A percentile compares a stretch with the other conserved stretches of the same genome.
Evolutionary conservation across 2,329 filamentous ascomycete genomes (phyloP).

Genomic region (Xenoacremonium recifei): DNA sequence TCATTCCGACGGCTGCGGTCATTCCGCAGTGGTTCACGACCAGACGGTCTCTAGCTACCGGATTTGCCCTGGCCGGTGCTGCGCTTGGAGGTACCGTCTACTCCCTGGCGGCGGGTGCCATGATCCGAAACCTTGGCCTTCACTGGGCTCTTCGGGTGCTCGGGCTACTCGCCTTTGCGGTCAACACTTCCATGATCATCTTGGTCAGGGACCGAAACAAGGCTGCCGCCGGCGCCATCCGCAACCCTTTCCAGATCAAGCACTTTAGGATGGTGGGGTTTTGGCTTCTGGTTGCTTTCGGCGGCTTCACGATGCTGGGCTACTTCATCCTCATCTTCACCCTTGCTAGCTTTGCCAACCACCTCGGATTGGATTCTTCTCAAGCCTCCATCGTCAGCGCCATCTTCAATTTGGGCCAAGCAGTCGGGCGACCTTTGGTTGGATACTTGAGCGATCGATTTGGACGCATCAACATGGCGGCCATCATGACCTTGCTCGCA

Average conservation of each 20-base stretch:
- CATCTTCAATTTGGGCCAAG: conserved; percentile 62
- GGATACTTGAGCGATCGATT: conserved; percentile 61
- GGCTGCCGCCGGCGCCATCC: background rate
- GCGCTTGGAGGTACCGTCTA: conserved; percentile 36
- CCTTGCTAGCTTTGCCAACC: conserved; percentile 59
- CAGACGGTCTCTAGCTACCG: conserved; percentile 56
- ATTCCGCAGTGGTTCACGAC: conserved; percentile 62
- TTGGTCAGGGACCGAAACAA: conserved; percentile 53
- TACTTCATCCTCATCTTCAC: conserved; percentile 65
- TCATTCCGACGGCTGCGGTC: conserved; percentile 54
- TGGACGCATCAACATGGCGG: conserved; percentile 63
- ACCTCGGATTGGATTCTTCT: conserved; percentile 55
- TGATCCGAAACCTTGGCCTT: conserved; percentile 52
- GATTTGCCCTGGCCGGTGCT: conserved; percentile 51
- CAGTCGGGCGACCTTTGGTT: conserved; percentile 55
- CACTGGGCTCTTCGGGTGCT: conserved; percentile 56
- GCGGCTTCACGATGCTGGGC: conserved; percentile 61
- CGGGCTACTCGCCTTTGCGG: conserved; percentile 45
- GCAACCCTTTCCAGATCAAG: conserved; percentile 9
- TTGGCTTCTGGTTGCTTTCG: conserved; percentile 56
- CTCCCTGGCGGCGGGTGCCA: conserved; percentile 33
- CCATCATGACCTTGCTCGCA: conserved; percentile 40
- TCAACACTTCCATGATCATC: conserved; percentile 53
- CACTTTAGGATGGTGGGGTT: conserved; percentile 47
- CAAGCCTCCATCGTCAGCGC: conserved; percentile 63